phyloP scores from a whole-genome alignment of 768 basidiomycete species.

The Sistotremastrum niveocremeum region DNA sequence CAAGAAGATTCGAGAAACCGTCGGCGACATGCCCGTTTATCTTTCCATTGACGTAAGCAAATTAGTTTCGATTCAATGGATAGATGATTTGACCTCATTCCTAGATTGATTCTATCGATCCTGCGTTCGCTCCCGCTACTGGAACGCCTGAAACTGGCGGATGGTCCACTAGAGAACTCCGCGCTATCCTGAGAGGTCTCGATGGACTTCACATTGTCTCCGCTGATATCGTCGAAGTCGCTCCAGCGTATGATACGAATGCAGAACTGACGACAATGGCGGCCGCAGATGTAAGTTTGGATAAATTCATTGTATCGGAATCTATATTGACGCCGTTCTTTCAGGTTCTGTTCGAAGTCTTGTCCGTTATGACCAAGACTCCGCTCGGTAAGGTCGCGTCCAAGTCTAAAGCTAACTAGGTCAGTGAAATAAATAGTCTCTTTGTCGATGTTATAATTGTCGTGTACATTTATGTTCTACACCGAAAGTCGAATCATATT shows the following conservation, averaged over 20 bases:
- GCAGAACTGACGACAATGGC: conserved; percentile 53
- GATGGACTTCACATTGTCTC: conserved; percentile 67
- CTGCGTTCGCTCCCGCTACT: conserved; percentile 70
- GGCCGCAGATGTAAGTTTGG: conserved; percentile 38
- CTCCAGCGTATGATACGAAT: conserved; percentile 65
- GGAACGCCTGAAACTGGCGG: conserved; percentile 72
- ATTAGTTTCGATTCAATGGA: conserved; percentile 7
- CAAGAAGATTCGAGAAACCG: conserved; percentile 63
- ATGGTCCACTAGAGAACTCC: conserved; percentile 74
- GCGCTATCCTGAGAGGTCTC: conserved; percentile 61
- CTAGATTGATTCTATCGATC: conserved; percentile 70
- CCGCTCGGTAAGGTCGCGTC: conserved; percentile 45
- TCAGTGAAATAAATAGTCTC: too few species aligned
- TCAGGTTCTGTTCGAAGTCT: conserved; percentile 60
- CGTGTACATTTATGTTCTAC: too few species aligned
- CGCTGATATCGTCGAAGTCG: conserved; percentile 76
- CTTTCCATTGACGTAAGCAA: conserved; percentile 57
- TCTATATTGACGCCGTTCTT: conserved; percentile 14
- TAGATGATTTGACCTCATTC: neutral
- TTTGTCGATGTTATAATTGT: too few species aligned
- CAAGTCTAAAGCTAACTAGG: too few species aligned
- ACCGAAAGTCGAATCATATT: too few species aligned
- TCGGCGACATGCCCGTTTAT: conserved; percentile 64
- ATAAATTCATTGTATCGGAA: conserved; percentile 3
- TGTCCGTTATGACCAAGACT: conserved; percentile 71